These are phyloP conservation scores for Trametopsis cervina DNA, from an alignment of 768 basidiomycete genomes.

Conservation along the genomic window DNA sequence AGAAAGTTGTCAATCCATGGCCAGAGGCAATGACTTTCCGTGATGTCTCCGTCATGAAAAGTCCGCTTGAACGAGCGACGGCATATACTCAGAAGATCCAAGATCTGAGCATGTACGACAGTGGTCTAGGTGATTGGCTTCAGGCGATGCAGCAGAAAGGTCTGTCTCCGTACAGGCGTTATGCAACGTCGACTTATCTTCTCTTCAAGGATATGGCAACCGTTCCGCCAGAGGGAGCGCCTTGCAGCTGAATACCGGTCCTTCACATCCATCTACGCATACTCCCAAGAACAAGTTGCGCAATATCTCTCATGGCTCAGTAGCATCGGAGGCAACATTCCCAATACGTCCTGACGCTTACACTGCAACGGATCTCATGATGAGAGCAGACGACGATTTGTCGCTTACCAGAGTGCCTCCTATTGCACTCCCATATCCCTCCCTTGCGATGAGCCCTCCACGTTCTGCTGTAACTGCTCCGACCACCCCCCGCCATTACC, in stretches of 20 bases:
- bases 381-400: conserved; percentile 38
- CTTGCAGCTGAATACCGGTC: neutral
- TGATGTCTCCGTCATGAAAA: conserved; percentile 53
- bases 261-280: conserved; percentile 4
- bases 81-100: conserved; percentile 82
- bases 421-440: conserved; percentile 63
- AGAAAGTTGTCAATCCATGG: conserved; percentile 32
- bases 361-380: conserved; percentile 67
- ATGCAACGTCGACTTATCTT: neutral
- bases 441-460: conserved; percentile 39
- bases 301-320: conserved; percentile 64
- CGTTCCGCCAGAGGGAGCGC: neutral
- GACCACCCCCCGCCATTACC: conserved; percentile 27
- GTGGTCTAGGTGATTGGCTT: conserved; percentile 77
- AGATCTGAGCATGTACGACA: conserved; percentile 67
- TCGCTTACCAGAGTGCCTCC: conserved; percentile 50
- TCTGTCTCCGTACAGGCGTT: conserved; percentile 25
- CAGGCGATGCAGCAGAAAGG: conserved; percentile 47
- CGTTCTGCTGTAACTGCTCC: conserved; percentile 32
- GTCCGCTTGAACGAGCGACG: conserved; percentile 57
- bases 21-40: conserved; percentile 67
- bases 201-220: neutral
- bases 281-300: conserved; percentile 40
- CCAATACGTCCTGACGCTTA: conserved; percentile 75
- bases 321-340: conserved; percentile 72